Base-by-base conservation (phyloP, 768 basidiomycete species). In the Pleurotus cornucopiae region DNA sequence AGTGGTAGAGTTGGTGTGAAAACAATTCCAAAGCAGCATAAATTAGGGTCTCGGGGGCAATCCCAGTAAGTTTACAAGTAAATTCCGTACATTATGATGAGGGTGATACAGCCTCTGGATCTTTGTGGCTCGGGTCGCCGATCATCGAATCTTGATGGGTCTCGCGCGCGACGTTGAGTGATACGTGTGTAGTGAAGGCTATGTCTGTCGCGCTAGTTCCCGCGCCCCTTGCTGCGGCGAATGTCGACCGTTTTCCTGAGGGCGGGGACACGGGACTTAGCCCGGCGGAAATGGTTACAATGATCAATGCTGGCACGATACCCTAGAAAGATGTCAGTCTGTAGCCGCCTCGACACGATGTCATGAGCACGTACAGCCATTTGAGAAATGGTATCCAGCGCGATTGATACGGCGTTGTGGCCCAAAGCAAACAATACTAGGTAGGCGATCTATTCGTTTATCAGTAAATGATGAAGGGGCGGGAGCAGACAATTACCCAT, bases 101-200 rank as follows among this genome's bases (percentile, higher is more conserved):
- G 30, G 30, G 30, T 9, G 30, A 34, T 34, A 34, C 30, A 34
- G 30, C 30, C 30, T 34, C 30, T 34, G 11, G 30, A 34, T 34
- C 30, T 34, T 34, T 34, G 30, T 34, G 30, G 30, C 18, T 49
- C 16, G 23, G 13, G 26, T 13, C 34, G 26, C 23, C n/a, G 21
- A 37, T n/a, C 3, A 34, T n/a, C 18, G 51, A n/a, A 12, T 43
- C 51, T 13, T 23, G 16, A 30, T 53, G 51, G 39, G 39, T 21
- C 21, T 53, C 51, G 18, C 25, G 5, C 11, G 41, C 51, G 6
- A 53, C 51, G 4, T 53, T 53, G 37, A 53, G 51, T 23, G 51
- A 53, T n/a, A 53, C 51, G n/a, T 53, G 51, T n/a, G 51, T 53
- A 14, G 51, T 41, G 39, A 53, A 53, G 14, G 51, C 51, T n/a